A percentile compares a stretch with the other conserved stretches of the same genome.
These are phyloP conservation scores for Colletotrichum abscissum DNA, from an alignment of 2,329 filamentous ascomycete species.

Conservation along the genomic window DNA sequence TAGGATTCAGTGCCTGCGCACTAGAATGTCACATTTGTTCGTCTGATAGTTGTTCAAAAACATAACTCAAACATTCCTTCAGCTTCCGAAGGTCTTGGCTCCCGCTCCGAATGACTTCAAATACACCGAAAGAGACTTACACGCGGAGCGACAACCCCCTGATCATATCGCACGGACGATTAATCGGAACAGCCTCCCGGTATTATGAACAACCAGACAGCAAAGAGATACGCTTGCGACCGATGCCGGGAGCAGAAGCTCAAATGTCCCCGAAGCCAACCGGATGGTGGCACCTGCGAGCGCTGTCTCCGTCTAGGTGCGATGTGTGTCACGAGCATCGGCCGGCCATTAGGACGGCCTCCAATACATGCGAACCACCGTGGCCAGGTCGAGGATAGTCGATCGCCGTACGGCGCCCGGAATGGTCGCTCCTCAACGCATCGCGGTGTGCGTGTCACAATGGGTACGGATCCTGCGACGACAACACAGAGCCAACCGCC, in stretches of 20 bases:
- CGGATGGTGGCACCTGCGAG: not conserved
- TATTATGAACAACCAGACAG: not conserved
- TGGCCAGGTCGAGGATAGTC: not conserved
- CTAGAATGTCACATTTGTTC: not conserved
- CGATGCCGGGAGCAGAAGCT: slow-evolving; percentile 4
- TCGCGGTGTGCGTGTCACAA: not conserved
- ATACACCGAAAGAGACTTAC: not conserved
- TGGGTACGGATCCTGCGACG: not conserved
- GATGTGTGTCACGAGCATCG: slow-evolving; percentile 4
- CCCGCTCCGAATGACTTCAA: not conserved
- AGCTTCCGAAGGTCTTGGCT: not conserved
- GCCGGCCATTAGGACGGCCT: not conserved
- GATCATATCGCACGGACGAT: not conserved
- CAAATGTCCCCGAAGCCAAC: not conserved
- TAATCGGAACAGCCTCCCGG: not conserved
- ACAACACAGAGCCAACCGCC: not conserved
- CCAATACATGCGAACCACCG: slow-evolving; percentile 1
- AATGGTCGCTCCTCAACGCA: not conserved
- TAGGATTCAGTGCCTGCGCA: not conserved
- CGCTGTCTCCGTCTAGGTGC: not conserved
- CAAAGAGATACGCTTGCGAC: slow-evolving; percentile 4
- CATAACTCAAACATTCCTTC: not conserved
- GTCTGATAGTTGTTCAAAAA: not conserved
- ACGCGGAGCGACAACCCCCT: not conserved
- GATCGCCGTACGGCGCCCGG: not conserved